phyloP scores from a whole-genome alignment of 306 rosid genomes.

The Rubus idaeus region DNA sequence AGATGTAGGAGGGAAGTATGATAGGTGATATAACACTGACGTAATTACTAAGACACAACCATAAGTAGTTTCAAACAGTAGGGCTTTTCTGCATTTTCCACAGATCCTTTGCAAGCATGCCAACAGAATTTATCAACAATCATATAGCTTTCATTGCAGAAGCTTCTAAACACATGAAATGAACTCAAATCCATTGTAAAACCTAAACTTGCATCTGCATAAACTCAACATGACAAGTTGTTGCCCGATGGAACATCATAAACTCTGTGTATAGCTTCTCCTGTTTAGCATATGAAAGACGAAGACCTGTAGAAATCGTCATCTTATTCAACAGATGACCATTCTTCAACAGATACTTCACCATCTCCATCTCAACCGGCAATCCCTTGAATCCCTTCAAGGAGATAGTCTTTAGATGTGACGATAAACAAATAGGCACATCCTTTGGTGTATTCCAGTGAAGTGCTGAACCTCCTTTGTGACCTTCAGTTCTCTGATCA shows the following conservation, averaged over 20 bases:
- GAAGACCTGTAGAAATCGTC: neutral
- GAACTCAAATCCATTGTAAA: no score
- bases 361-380: neutral
- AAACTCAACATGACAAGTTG: neutral
- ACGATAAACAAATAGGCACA: neutral
- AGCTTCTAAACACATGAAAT: no score
- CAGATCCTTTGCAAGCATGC: neutral
- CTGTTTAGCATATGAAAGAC: neutral
- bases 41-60: no score
- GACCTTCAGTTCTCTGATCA: neutral
- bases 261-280: neutral
- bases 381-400: neutral
- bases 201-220: neutral
- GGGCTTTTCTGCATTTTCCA: no score
- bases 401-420: neutral
- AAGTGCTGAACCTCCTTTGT: neutral
- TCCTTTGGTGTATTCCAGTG: neutral
- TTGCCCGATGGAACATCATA: neutral
- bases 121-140: neutral
- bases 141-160: neutral
- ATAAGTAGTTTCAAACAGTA: no score
- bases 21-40: no score
- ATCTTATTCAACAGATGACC: neutral
- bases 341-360: neutral
- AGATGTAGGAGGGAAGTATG: no score